phyloP scores from a whole-genome alignment of 345 rosid species.

The Salix udensis region DNA sequence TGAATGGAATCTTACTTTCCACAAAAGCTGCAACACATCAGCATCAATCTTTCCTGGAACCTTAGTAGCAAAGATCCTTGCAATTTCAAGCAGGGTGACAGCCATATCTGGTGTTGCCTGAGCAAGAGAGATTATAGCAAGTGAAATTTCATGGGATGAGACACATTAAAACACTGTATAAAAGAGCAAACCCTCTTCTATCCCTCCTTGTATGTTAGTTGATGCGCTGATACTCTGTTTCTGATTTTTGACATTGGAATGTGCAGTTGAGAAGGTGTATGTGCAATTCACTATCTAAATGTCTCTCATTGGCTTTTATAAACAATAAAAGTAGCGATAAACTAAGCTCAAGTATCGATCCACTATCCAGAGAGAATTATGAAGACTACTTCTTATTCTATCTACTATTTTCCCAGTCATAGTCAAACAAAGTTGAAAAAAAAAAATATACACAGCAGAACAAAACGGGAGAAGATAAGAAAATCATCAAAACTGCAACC shows the following conservation, averaged over 20 bases:
- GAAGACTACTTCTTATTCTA: neutral
- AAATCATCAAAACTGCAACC: too few species aligned
- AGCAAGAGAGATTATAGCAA: conserved; percentile 21
- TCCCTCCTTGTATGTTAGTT: neutral
- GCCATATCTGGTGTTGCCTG: conserved; percentile 99
- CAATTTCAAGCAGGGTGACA: conserved; percentile 97
- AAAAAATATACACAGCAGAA: too few species aligned
- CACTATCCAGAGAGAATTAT: neutral
- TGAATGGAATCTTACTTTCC: conserved; percentile 62
- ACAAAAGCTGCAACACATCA: conserved; percentile 89
- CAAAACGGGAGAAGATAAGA: too few species aligned
- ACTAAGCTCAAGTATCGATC: neutral
- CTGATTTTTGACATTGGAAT: neutral
- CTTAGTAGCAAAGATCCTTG: conserved; percentile 97
- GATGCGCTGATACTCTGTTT: neutral
- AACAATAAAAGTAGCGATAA: neutral
- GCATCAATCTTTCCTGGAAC: conserved; percentile 99
- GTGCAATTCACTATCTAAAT: neutral
- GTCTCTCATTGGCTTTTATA: neutral
- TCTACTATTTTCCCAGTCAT: neutral
- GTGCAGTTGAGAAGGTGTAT: neutral
- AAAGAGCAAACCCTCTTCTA: neutral
- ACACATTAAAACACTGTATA: neutral
- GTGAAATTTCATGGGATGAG: neutral
- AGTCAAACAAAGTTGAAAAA: too few species aligned